Percentiles rank a stretch among this genome's conserved stretches.
Conservation (phyloP, 257 asterid genomes). For the Capsicum pubescens region DNA sequence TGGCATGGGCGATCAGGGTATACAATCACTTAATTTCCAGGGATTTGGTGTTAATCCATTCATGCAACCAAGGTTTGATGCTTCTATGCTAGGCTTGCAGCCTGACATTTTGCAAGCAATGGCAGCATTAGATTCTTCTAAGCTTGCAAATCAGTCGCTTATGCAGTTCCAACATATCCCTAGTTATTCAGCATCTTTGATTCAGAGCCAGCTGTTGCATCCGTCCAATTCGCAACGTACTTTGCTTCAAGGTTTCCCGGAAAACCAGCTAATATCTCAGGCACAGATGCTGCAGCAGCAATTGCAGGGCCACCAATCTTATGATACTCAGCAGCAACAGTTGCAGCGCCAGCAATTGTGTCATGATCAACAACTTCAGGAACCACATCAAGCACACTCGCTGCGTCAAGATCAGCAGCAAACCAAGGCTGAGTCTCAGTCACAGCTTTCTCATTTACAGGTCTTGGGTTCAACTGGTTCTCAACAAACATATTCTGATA, state of each 20-base stretch:
- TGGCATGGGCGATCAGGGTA: slow-evolving; percentile 62
- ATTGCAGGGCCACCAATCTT: slow-evolving; percentile 41
- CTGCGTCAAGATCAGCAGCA: slow-evolving; percentile 61
- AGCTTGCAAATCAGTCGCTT: slow-evolving; percentile 60
- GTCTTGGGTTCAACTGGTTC: slow-evolving; percentile 56
- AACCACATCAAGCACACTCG: slow-evolving; percentile 46
- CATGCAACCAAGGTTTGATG: slow-evolving; percentile 77
- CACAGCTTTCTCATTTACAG: slow-evolving; percentile 62
- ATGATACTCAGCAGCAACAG: slow-evolving; percentile 1
- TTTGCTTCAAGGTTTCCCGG: slow-evolving; percentile 63
- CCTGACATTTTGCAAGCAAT: slow-evolving; percentile 80
- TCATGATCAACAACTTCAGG: slow-evolving; percentile 55
- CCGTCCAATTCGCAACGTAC: slow-evolving; percentile 61
- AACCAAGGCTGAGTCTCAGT: slow-evolving; percentile 50
- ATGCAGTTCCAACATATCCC: slow-evolving; percentile 69
- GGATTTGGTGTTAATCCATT: slow-evolving; percentile 71
- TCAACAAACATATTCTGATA: slow-evolving; percentile 70
- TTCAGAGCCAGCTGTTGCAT: slow-evolving; percentile 71
- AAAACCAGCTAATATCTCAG: slow-evolving; percentile 61
- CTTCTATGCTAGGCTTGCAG: slow-evolving; percentile 71
- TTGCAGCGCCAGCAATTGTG: slow-evolving; percentile 42
- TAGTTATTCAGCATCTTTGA: slow-evolving; percentile 54
- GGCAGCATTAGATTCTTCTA: slow-evolving; percentile 72
- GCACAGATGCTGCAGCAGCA: slow-evolving; percentile 83
- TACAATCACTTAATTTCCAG: slow-evolving; percentile 71